These are phyloP conservation scores for Lagerstroemia speciosa DNA, from an alignment of 345 rosid species.

Conservation along the genomic window DNA sequence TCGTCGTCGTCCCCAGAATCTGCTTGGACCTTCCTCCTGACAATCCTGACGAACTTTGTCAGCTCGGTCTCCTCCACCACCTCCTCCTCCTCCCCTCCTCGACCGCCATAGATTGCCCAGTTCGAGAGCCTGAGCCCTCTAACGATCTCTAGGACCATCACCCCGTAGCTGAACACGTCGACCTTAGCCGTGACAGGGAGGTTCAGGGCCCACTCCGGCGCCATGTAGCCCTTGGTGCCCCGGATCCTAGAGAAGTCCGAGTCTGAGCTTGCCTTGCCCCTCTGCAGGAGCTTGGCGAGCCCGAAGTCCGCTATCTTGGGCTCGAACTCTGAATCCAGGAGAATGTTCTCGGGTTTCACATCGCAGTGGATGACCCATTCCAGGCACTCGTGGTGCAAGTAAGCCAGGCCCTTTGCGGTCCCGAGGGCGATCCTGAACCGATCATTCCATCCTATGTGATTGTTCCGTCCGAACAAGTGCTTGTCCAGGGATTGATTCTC, in stretches of 20 bases:
- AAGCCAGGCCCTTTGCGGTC: conserved; percentile 20
- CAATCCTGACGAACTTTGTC: conserved; percentile 13
- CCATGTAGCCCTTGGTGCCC: conserved; percentile 11
- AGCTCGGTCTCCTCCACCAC: no score
- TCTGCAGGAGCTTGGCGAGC: conserved; percentile 18
- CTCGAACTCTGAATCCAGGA: conserved; percentile 10
- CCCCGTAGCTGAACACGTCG: no score
- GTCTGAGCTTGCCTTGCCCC: no score
- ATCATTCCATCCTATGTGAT: conserved; percentile 13
- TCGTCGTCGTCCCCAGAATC: no score
- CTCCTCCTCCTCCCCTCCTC: no score
- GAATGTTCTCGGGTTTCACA: conserved; percentile 19
- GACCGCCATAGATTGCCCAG: no score
- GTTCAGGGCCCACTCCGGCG: conserved; percentile 5
- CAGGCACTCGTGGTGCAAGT: conserved; percentile 25
- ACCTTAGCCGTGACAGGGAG: no score
- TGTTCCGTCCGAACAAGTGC: conserved; percentile 5
- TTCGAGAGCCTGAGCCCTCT: no score
- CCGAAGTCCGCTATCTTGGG: conserved; percentile 27
- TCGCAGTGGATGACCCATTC: conserved; percentile 23
- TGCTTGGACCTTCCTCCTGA: no score
- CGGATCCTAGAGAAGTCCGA: no score
- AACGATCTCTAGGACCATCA: no score
- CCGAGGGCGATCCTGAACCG: conserved; percentile 15
- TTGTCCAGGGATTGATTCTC: conserved; percentile 24